A percentile compares a stretch with the other conserved stretches of the same genome.
Evolutionary conservation across 805 yeast species (phyloP).

Genomic region (Ogataea kodamae): DNA sequence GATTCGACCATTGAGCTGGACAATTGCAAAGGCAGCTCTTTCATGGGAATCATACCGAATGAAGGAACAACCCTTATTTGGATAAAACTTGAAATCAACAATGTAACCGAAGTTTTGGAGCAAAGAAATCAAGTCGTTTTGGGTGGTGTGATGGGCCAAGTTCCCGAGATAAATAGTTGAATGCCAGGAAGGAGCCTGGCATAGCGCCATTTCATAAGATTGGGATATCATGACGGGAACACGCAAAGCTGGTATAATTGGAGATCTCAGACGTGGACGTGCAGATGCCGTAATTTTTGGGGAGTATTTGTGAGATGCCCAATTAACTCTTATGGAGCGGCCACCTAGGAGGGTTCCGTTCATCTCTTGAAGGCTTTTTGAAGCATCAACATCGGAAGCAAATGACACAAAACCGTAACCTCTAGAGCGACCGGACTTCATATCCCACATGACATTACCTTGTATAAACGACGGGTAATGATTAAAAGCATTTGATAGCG

Average conservation of each 20-base stretch:
- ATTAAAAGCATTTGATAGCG: constrained; percentile 53
- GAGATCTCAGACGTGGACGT: constrained; percentile 9
- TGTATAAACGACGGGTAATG: constrained; percentile 60
- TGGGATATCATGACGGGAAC: constrained; percentile 23
- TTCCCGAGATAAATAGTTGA: constrained; percentile 88
- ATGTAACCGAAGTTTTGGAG: constrained; percentile 79
- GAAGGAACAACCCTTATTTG: constrained; percentile 85
- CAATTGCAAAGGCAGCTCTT: constrained; percentile 83
- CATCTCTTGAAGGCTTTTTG: constrained; percentile 65
- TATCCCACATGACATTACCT: constrained; percentile 97
- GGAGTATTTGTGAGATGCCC: constrained; percentile 69
- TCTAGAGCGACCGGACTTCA: constrained; percentile 88
- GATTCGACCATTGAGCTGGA: constrained; percentile 66
- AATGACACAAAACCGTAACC: constrained; percentile 91
- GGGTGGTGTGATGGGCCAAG: constrained; percentile 71
- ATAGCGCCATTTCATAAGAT: constrained; percentile 62
- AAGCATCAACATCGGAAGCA: constrained; percentile 63
- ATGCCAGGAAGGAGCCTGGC: constrained; percentile 80
- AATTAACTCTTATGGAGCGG: constrained; percentile 76
- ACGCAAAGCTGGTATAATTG: constrained; percentile 7
- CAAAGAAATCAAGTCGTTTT: constrained; percentile 67
- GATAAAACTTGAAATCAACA: constrained; percentile 73
- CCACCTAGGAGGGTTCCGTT: constrained; percentile 72
- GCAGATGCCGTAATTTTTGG: constrained; percentile 7
- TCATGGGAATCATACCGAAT: constrained; percentile 85